Percentiles rank a stretch among this genome's conserved stretches.
Conservation (phyloP, 2,329 filamentous ascomycete genomes). For the Alternaria dauci region DNA sequence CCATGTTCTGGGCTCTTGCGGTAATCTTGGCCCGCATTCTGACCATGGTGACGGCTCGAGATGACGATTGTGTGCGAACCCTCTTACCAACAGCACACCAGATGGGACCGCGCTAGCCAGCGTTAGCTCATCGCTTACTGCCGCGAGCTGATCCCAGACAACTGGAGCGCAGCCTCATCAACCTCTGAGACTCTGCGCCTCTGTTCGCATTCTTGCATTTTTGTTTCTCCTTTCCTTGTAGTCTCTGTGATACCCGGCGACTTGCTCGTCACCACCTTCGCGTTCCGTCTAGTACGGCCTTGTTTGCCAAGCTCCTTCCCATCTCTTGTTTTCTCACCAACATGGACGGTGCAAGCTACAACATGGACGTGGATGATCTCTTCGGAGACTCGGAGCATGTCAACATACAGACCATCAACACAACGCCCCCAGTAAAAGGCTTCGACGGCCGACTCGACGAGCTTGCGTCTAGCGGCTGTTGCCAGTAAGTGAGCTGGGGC, state of each 20-base stretch:
- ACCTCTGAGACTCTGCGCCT: slow-evolving; percentile 21
- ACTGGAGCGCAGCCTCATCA: slow-evolving; percentile 15
- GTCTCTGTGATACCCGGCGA: slow-evolving; percentile 35
- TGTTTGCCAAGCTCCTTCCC: slow-evolving; percentile 5
- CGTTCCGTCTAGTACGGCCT: background rate
- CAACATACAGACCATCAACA: slow-evolving; percentile 64
- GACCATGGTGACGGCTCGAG: slow-evolving; percentile 1
- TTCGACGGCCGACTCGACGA: slow-evolving; percentile 79
- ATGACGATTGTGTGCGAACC: slow-evolving; percentile 26
- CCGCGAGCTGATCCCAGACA: slow-evolving; percentile 17
- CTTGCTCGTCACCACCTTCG: slow-evolving; percentile 4
- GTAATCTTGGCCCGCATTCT: background rate
- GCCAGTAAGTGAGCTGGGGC: slow-evolving; percentile 70
- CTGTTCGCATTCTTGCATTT: slow-evolving; percentile 3
- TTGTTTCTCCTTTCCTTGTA: slow-evolving; percentile 7
- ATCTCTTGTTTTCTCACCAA: slow-evolving; percentile 50
- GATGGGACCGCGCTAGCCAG: slow-evolving; percentile 17
- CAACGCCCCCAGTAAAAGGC: slow-evolving; percentile 67
- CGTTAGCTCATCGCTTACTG: slow-evolving; percentile 20
- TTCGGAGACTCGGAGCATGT: slow-evolving; percentile 64
- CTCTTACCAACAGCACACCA: slow-evolving; percentile 31
- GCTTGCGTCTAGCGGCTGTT: slow-evolving; percentile 76
- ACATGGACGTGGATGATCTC: slow-evolving; percentile 55
- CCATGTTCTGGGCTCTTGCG: background rate
- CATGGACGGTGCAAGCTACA: slow-evolving; percentile 57